Percentiles rank a stretch among this genome's conserved stretches.
phyloP scores from a whole-genome alignment of 306 rosid species.

The Malus asiatica region DNA sequence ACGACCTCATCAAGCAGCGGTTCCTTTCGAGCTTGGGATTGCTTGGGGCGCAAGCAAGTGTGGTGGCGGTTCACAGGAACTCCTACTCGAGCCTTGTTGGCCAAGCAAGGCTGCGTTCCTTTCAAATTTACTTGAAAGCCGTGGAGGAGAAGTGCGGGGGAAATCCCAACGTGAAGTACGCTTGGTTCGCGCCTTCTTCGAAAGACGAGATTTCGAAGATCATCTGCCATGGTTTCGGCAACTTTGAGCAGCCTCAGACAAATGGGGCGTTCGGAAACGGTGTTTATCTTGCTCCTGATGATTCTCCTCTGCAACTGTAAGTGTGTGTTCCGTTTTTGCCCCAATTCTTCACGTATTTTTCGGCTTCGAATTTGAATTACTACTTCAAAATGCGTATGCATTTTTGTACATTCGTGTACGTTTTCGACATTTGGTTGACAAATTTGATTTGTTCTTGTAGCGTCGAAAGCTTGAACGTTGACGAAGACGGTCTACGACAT shows the following conservation, averaged over 20 bases:
- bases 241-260: constrained; percentile 6
- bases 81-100: constrained; percentile 21
- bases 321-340: not conserved
- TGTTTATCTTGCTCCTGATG: constrained; percentile 50
- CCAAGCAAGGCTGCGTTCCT: constrained; percentile 51
- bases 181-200: constrained; percentile 54
- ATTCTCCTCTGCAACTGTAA: constrained; percentile 54
- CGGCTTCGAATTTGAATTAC: not conserved
- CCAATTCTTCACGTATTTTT: not conserved
- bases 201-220: constrained; percentile 49
- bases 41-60: constrained; percentile 32
- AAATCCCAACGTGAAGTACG: constrained; percentile 50
- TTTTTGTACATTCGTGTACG: not conserved
- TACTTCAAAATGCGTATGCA: not conserved
- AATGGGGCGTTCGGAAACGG: constrained; percentile 38
- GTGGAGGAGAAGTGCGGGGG: constrained; percentile 37
- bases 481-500: constrained; percentile 57
- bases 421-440: not conserved
- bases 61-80: constrained; percentile 34
- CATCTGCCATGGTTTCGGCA: constrained; percentile 56
- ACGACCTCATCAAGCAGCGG: constrained; percentile 30
- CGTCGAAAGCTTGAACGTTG: constrained; percentile 33
- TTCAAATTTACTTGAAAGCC: constrained; percentile 53
- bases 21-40: constrained; percentile 33
- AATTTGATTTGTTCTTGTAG: constrained; percentile 21